Base-by-base conservation (phyloP, 2,329 filamentous ascomycete species). In the Juglanconis juglandina region DNA sequence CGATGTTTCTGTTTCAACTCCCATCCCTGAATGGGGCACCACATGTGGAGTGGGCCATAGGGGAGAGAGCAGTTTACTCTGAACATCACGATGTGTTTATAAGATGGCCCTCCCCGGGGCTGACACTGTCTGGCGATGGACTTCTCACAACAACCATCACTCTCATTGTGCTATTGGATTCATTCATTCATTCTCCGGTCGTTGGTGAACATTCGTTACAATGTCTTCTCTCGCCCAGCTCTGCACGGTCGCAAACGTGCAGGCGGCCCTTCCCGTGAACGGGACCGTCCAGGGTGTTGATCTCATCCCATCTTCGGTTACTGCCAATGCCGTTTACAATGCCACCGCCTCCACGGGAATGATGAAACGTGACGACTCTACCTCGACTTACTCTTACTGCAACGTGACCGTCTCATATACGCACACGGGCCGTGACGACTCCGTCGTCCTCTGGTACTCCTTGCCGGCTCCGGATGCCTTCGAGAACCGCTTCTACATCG, bases 401-500 rank as follows among this genome's bases (percentile, higher is more conserved):
- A 75, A 75, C 53, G 69, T 74, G 13, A 74, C 72, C 11, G 65
- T 75, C n/a, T 63, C 66, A 5, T 76, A 75, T 62, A 71, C 70
- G 0, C 73, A 74, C 60, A 65, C 68, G 14, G 70, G 71, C 41
- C 68, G 68, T 54, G 64, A 59, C 42, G 70, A 74, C 60, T 67
- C 64, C n/a, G 69, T 76, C 3, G 63, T 71, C 4, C 58, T 76
- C 49, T 68, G 68, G 59, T 75, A 75, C 52, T 68, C 65, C 24
- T 70, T 76, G 60, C 75, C 73, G 8, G 62, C 63, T 7, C 72
- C 74, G 0, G 68, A 69, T 24, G 69, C 71, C 47, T 80, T 76
- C 66, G 65, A 77, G 65, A 77, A 76, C 65, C 76, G 77, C 17
- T 80, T 77, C 67, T 77, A 78, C 56, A 73, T 77, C 5, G 73